Evolutionary conservation across 2,329 filamentous ascomycete genomes (phyloP), one percentile per base, ranked within the genome.

Genomic region (Colletotrichum sp.): DNA sequence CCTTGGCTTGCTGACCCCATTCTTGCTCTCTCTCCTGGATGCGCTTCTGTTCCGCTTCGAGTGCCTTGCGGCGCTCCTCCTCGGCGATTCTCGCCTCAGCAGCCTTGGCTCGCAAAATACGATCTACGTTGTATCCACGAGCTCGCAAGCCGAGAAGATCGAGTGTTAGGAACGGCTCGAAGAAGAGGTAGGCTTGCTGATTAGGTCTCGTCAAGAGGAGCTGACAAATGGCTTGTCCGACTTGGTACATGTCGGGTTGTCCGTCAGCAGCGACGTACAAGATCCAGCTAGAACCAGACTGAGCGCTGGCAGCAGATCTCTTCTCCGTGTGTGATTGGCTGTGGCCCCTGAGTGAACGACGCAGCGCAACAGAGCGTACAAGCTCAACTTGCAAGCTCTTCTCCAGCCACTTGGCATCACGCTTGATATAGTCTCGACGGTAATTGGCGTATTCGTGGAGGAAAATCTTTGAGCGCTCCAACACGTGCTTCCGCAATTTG

Each of bases 101-200:
- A 24, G 94, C 95, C 85, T 97, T 97, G 69, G 94, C 94, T 48
- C 95, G 92, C 26, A 99, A 89, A 77, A 99, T 98, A 65, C 97
- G 94, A 81, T 98, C 95, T 52, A 99, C 97, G 79, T 99, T 98
- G 87, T 98, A 98, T 3, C 97, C 97, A 77, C 97, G 95, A 75
- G 93, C 92, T 79, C 95, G 93, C 55, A 99, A 86, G 67, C 96
- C 93, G 62, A 94, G 90, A 28, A 99, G 88, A 79, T 96, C 95
- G 10, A 97, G 92, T 73, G 94, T 96, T 48, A 99, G 87, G 77
- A 99, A 94, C 69, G 95, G 96, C 84, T 98, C 97, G 71, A 99
- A 92, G 69, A 97, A 96, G 71, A 98, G 90, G 70, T 95, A 95
- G 3, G 96, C 96, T 81, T 97, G 94, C 80, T 98, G 94, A 78